Percentiles rank a stretch among this genome's conserved stretches.
phyloP scores from a whole-genome alignment of 495 filamentous ascomycete species.

The Xylaria cubensis region DNA sequence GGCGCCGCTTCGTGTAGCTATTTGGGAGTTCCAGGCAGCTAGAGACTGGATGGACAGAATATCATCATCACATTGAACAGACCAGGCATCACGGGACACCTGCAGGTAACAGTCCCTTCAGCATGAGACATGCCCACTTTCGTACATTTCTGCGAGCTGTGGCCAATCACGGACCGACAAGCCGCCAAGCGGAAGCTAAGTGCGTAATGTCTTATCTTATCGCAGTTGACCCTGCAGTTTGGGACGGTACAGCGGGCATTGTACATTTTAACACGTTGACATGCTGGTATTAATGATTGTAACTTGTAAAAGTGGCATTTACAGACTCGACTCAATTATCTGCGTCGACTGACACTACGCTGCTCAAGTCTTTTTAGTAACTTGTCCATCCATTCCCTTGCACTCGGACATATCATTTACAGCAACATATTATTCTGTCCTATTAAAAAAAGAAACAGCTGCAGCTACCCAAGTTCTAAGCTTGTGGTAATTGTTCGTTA shows the following conservation, averaged over 20 bases:
- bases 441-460: neutral
- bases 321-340: neutral
- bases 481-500: neutral
- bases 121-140: slow-evolving; percentile 12
- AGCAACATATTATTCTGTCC: neutral
- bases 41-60: neutral
- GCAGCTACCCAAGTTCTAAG: neutral
- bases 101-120: neutral
- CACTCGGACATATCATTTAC: neutral
- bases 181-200: slow-evolving; percentile 16
- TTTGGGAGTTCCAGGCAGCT: neutral
- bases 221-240: neutral
- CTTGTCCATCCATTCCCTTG: neutral
- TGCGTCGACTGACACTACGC: neutral
- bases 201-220: slow-evolving; percentile 22
- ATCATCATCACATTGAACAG: too few species aligned
- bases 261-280: slow-evolving; percentile 25
- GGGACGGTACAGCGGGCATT: slow-evolving; percentile 15
- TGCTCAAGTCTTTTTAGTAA: neutral
- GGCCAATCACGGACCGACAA: neutral
- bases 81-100: too few species aligned
- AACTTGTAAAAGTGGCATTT: slow-evolving; percentile 12
- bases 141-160: neutral
- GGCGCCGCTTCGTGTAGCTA: neutral
- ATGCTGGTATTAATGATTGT: neutral